Evolutionary conservation across 1,284 basidiomycete species (phyloP), one percentile per base, ranked within the genome.

Genomic region (Hymenochaete sp.): DNA sequence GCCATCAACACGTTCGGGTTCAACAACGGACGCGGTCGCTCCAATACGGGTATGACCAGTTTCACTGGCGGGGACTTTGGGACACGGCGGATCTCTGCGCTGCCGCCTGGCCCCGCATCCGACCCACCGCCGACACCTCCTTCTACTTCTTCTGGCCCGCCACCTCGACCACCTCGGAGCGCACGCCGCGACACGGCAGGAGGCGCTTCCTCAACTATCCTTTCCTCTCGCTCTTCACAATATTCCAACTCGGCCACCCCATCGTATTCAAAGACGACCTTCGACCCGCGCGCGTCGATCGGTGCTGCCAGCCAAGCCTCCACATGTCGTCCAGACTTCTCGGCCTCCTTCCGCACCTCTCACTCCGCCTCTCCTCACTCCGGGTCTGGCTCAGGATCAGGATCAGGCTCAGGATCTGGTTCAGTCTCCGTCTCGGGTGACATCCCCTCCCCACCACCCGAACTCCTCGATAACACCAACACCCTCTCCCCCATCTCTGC

Each of bases 301-400:
- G 55, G 62, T 26, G 49, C 54, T 14, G 53, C 53, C 25, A 67
- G 63, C 48, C 57, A 65, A 25, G 57, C 58, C 3, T 58, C 61
- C 35, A 62, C 63, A 2, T 51, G 57, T 10, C 42, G 51, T n/a
- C 43, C 45, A 27, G 48, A 43, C 52, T 26, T 33, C 11, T 45
- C 48, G 50, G 53, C 53, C 27, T n/a, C n/a, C n/a, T n/a, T 43
- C 31, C 25, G 4, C 43, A 22, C 54, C 9, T 45, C 55, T 16
- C 43, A 46, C 28, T 45, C 25, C 31, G n/a, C n/a, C n/a, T n/a
- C n/a, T n/a, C n/a, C n/a, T n/a, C n/a, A n/a, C n/a, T n/a, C n/a
- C n/a, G n/a, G n/a, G n/a, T n/a, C n/a, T n/a, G n/a, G n/a, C n/a
- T n/a, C n/a, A n/a, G n/a, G n/a, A n/a, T n/a, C n/a, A 36, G 18